Conservation (phyloP, 257 asterid genomes). For the Solanum sparsipilum region DNA sequence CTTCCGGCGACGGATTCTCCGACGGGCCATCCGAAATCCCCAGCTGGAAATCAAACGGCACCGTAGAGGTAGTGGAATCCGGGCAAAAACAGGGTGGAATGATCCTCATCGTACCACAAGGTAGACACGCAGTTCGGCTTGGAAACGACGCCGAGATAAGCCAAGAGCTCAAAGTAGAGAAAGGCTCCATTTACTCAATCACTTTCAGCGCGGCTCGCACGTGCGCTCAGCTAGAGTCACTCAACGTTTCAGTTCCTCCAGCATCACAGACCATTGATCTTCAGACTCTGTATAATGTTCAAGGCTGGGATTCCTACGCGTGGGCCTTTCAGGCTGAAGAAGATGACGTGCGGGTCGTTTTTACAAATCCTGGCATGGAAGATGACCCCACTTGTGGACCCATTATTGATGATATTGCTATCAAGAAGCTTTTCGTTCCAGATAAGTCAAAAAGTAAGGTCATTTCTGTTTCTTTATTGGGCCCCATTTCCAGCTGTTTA, state of each 20-base stretch:
- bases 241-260: constrained; percentile 75
- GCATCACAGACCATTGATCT: constrained; percentile 88
- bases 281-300: constrained; percentile 81
- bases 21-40: constrained; percentile 53
- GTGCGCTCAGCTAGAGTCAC: constrained; percentile 94
- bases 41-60: constrained; percentile 73
- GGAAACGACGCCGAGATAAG: constrained; percentile 95
- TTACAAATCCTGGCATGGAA: constrained; percentile 90
- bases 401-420: constrained; percentile 78
- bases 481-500: neutral
- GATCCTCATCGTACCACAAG: constrained; percentile 92
- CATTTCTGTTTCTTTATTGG: neutral
- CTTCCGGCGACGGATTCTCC: constrained; percentile 25
- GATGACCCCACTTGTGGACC: constrained; percentile 98
- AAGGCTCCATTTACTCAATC: constrained; percentile 67
- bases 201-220: constrained; percentile 98
- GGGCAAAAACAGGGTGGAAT: constrained; percentile 94
- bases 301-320: constrained; percentile 93
- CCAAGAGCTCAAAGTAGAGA: constrained; percentile 61
- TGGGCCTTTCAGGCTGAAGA: constrained; percentile 75
- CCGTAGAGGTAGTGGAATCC: constrained; percentile 67
- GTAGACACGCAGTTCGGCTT: constrained; percentile 60
- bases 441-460: constrained; percentile 54
- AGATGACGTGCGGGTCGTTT: constrained; percentile 42
- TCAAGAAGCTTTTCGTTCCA: constrained; percentile 83